These are phyloP conservation scores for Pythium insidiosum DNA, from an alignment of 352 stramenopile species.

Conservation along the genomic window DNA sequence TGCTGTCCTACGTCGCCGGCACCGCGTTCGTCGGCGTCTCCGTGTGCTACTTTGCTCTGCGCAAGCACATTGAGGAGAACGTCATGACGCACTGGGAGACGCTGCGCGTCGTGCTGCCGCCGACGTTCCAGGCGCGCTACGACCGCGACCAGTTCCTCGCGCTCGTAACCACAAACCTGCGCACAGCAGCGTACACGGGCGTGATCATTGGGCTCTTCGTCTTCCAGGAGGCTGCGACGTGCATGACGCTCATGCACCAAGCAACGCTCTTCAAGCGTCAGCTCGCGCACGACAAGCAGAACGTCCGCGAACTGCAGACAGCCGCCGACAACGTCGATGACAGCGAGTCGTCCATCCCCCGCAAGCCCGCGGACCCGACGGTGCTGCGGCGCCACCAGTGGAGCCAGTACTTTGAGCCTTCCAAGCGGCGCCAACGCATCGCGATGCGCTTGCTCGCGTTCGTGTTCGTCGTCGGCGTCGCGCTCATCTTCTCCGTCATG, in stretches of 20 bases:
- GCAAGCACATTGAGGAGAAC: constrained; percentile 36
- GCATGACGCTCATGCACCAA: constrained; percentile 46
- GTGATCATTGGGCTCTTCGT: constrained; percentile 54
- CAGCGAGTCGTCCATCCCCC: constrained; percentile 1
- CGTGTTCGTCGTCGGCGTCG: constrained; percentile 33
- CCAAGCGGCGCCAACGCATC: constrained; percentile 53
- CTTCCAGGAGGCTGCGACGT: constrained; percentile 35
- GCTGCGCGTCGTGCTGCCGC: constrained; percentile 53
- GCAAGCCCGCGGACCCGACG: constrained; percentile 1
- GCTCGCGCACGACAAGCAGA: constrained; percentile 41
- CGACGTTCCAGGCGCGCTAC: constrained; percentile 59
- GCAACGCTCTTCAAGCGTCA: constrained; percentile 45
- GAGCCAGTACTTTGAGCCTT: constrained; percentile 45
- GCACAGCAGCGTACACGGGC: constrained; percentile 43
- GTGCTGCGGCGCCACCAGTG: constrained; percentile 26
- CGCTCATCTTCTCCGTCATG: constrained; percentile 90
- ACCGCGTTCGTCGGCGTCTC: constrained; percentile 37
- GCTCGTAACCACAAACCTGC: constrained; percentile 47
- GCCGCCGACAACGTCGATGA: constrained; percentile 1
- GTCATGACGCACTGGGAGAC: constrained; percentile 47
- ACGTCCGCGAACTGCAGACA: constrained; percentile 21
- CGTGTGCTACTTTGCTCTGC: constrained; percentile 48
- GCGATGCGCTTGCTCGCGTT: constrained; percentile 45
- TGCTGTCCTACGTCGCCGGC: constrained; percentile 47
- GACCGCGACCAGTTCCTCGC: constrained; percentile 52